Percentiles rank a stretch among this genome's conserved stretches.
Conservation (phyloP, 805 yeast species). For the Helenozyma rhizophorensis region DNA sequence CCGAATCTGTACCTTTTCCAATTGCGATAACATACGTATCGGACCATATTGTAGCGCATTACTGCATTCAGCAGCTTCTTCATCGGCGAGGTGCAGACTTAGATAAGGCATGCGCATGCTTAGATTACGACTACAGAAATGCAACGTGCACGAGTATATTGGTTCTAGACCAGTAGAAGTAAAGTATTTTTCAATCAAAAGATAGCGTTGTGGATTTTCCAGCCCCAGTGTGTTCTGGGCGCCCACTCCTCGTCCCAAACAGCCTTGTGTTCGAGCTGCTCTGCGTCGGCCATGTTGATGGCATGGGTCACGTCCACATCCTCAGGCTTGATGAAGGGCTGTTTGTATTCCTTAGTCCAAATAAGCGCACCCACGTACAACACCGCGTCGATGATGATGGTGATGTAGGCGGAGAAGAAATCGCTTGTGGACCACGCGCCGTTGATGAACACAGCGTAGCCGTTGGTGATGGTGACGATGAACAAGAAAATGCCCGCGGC, state of each 20-base stretch:
- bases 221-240: neutral
- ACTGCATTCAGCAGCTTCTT: too few relatives aligned
- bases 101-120: too few relatives aligned
- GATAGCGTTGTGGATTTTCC: slow-evolving; percentile 1
- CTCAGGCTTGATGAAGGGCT: neutral
- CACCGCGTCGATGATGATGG: slow-evolving; percentile 1
- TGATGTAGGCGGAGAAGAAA: slow-evolving; percentile 5
- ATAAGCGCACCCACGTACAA: neutral
- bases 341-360: neutral
- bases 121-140: too few relatives aligned
- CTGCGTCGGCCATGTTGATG: slow-evolving; percentile 1
- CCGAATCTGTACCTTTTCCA: too few relatives aligned
- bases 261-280: slow-evolving; percentile 2
- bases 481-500: neutral
- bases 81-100: too few relatives aligned
- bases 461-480: slow-evolving; percentile 2
- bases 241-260: neutral
- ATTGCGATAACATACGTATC: too few relatives aligned
- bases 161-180: too few relatives aligned
- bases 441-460: slow-evolving; percentile 3
- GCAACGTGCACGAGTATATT: too few relatives aligned
- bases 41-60: too few relatives aligned
- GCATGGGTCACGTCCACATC: slow-evolving; percentile 1
- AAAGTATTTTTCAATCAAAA: too few relatives aligned
- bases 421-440: slow-evolving; percentile 1